phyloP scores from a whole-genome alignment of 768 basidiomycete species.

The Psilocybe azurescens region DNA sequence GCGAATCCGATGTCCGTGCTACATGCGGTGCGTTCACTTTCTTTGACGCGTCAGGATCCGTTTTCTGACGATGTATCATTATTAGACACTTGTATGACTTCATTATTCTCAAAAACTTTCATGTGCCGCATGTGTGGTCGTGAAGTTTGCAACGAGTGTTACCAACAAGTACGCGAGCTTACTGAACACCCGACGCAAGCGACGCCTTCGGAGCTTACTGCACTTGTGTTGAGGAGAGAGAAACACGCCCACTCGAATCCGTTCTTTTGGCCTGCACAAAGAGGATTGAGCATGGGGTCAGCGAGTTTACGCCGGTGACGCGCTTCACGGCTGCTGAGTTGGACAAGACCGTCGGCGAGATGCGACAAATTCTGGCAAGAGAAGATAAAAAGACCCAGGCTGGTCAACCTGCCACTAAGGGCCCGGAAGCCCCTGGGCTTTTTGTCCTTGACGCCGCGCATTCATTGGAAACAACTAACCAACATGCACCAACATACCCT shows the following conservation, averaged over 20 bases:
- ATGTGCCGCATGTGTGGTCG: slow-evolving; percentile 92
- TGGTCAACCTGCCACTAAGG: background rate
- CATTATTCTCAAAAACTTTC: slow-evolving; percentile 88
- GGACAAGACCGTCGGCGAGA: slow-evolving; percentile 64
- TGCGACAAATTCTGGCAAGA: slow-evolving; percentile 58
- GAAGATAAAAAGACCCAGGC: background rate
- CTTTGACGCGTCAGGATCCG: background rate
- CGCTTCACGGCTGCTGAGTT: slow-evolving; percentile 74
- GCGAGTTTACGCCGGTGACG: slow-evolving; percentile 81
- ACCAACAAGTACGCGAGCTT: slow-evolving; percentile 66
- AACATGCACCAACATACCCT: background rate
- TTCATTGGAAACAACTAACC: background rate
- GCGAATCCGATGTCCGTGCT: slow-evolving; percentile 83
- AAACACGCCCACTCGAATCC: slow-evolving; percentile 70
- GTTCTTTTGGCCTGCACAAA: slow-evolving; percentile 77
- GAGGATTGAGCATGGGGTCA: slow-evolving; percentile 69
- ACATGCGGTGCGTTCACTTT: slow-evolving; percentile 71
- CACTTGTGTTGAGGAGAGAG: slow-evolving; percentile 58
- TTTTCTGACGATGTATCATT: slow-evolving; percentile 13
- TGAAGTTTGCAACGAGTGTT: slow-evolving; percentile 89
- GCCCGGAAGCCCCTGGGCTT: background rate
- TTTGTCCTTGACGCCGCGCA: background rate
- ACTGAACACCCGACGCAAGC: slow-evolving; percentile 59
- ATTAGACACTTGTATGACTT: slow-evolving; percentile 92
- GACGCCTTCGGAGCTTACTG: slow-evolving; percentile 50